These are phyloP conservation scores for Quercus bicolor DNA, from an alignment of 306 rosid genomes.

Conservation along the genomic window DNA sequence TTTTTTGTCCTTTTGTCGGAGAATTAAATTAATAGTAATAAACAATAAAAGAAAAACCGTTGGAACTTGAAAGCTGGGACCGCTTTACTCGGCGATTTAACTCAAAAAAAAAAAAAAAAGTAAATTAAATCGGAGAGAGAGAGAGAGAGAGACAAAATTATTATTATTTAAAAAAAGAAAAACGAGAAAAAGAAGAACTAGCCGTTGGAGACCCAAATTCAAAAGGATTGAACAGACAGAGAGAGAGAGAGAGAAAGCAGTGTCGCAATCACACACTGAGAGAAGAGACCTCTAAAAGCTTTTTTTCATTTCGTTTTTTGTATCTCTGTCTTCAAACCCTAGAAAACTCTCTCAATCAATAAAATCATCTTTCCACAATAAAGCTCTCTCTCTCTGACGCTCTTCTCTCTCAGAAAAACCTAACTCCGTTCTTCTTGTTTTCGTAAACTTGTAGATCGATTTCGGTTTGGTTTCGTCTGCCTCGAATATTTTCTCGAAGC, in stretches of 20 bases:
- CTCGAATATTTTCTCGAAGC: constrained; percentile 8
- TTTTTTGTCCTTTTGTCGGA: constrained; percentile 31
- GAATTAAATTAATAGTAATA: background rate
- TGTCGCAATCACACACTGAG: too few relatives aligned
- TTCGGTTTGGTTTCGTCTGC: background rate
- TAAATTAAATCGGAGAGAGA: background rate
- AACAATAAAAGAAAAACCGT: constrained; percentile 38
- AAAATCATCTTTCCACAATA: background rate
- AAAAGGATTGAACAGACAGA: constrained; percentile 29
- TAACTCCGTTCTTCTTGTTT: background rate
- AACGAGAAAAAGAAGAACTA: constrained; percentile 40
- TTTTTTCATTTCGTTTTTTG: background rate
- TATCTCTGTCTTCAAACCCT: background rate
- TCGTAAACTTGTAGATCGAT: constrained; percentile 22
- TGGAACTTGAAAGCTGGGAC: constrained; percentile 31
- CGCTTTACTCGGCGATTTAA: constrained; percentile 27
- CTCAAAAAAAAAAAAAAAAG: background rate
- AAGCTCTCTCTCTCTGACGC: constrained; percentile 11
- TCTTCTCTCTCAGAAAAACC: background rate
- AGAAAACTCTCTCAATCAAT: background rate
- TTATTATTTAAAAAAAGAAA: background rate
- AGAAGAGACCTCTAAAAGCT: constrained; percentile 23
- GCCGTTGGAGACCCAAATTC: constrained; percentile 77
- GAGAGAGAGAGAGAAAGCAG: background rate
- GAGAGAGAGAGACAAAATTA: background rate